Base-by-base conservation (phyloP, 257 asterid genomes). In the Ophiorrhiza pumila region DNA sequence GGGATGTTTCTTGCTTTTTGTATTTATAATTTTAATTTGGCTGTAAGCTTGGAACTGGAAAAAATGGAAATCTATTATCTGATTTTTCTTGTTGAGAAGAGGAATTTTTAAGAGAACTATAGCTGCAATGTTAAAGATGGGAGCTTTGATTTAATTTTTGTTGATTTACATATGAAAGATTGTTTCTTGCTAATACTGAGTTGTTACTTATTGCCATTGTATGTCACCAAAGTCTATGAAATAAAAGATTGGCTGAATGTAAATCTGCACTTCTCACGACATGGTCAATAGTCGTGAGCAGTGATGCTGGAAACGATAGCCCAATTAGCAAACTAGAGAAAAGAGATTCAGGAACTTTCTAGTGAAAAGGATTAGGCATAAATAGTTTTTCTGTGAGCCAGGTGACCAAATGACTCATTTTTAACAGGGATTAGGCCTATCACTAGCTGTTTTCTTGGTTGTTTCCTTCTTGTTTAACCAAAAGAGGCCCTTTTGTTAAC, bases 1-100 rank as follows among this genome's bases (percentile, higher is more conserved):
- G n/a, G n/a, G n/a, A n/a, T n/a, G n/a, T n/a, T n/a, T n/a, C n/a
- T n/a, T n/a, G n/a, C n/a, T n/a, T n/a, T n/a, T n/a, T n/a, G n/a
- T n/a, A n/a, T n/a, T n/a, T n/a, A n/a, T n/a, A n/a, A n/a, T n/a
- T n/a, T n/a, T n/a, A n/a, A n/a, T n/a, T n/a, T n/a, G 20, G 67
- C 46, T 5, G 22, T 60, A 60, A 14, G 67, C 46, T 46, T 61
- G 23, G 68, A 62, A 62, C 68, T 20, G n/a, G n/a, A n/a, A n/a
- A n/a, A n/a, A n/a, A n/a, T n/a, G n/a, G n/a, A n/a, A n/a, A n/a
- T n/a, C 37, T 35, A 62, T 62, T 29, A 20, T 34, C 68, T 62
- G 46, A 47, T 18, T 34, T 29, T 66, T 45, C 53, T 45, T 43
- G 71, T 37, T 46, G 17, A 45, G 39, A 5, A 32, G 27, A 43